Evolutionary conservation across 257 asterid genomes (phyloP).

Genomic region (Nicotiana obtusifolia): DNA sequence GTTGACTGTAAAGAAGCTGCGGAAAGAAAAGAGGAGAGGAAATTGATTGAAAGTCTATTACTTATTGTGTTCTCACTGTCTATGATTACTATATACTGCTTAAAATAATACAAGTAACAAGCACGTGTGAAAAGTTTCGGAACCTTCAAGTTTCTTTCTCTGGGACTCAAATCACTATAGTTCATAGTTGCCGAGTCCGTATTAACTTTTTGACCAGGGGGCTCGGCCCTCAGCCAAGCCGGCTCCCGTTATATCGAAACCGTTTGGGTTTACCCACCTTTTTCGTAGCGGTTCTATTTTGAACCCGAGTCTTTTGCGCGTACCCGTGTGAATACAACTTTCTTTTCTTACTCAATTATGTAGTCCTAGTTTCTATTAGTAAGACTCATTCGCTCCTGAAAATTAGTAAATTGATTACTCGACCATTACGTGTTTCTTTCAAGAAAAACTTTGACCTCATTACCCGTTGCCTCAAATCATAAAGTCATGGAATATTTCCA

Average conservation of each 20-base stretch:
- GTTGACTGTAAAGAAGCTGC: background rate
- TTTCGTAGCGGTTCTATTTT: constrained; percentile 1
- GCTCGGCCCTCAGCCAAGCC: background rate
- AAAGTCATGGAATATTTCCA: too few species aligned
- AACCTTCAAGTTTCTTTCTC: background rate
- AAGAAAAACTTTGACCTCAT: too few species aligned
- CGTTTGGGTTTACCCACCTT: background rate
- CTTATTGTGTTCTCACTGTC: constrained; percentile 1
- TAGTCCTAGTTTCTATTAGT: too few species aligned
- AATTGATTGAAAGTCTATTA: background rate
- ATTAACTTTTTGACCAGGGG: background rate
- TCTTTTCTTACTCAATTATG: background rate
- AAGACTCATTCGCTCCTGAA: too few species aligned
- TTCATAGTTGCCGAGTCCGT: background rate
- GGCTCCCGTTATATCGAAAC: background rate
- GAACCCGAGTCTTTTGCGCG: constrained; percentile 1
- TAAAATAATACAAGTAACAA: background rate
- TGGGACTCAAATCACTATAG: background rate
- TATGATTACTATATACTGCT: background rate
- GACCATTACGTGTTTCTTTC: too few species aligned
- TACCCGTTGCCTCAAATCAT: too few species aligned
- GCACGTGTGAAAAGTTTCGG: background rate
- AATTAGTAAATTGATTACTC: too few species aligned
- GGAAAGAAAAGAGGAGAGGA: background rate
- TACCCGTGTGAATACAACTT: background rate